These are phyloP conservation scores for Trichoderma aggressivum DNA, from an alignment of 2,329 filamentous ascomycete genomes.

Conservation along the genomic window DNA sequence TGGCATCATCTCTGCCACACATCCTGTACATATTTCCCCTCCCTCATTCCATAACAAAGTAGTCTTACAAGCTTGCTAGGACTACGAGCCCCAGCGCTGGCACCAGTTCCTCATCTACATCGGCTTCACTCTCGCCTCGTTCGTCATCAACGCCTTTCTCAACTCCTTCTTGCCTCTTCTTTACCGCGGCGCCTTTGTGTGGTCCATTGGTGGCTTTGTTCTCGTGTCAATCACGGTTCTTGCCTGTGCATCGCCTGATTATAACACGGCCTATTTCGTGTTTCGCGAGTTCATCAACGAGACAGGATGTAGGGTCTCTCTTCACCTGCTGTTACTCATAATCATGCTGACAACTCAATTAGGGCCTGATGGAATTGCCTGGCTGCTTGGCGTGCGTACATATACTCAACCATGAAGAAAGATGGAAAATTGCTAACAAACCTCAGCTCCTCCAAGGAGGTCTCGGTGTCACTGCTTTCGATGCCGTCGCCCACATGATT, in stretches of 20 bases:
- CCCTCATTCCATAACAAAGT: background rate
- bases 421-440: background rate
- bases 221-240: conserved; percentile 67
- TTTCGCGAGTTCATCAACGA: conserved; percentile 33
- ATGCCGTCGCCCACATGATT: conserved; percentile 37
- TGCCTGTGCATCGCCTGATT: conserved; percentile 61
- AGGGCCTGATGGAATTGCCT: conserved; percentile 34
- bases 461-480: conserved; percentile 34
- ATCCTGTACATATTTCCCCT: conserved; percentile 34
- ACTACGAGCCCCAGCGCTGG: conserved; percentile 57
- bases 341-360: background rate
- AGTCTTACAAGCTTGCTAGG: conserved; percentile 18
- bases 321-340: background rate
- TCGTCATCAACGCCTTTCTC: conserved; percentile 31
- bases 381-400: conserved; percentile 30
- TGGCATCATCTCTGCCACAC: conserved; percentile 60
- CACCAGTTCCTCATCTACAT: conserved; percentile 62
- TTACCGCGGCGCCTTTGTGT: conserved; percentile 65
- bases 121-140: conserved; percentile 28
- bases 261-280: conserved; percentile 34
- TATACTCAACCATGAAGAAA: background rate
- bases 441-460: conserved; percentile 31
- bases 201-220: conserved; percentile 65
- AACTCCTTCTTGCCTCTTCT: conserved; percentile 38
- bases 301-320: conserved; percentile 27